phyloP scores from a whole-genome alignment of 352 stramenopile species.

The Phytophthora tentaculata region DNA sequence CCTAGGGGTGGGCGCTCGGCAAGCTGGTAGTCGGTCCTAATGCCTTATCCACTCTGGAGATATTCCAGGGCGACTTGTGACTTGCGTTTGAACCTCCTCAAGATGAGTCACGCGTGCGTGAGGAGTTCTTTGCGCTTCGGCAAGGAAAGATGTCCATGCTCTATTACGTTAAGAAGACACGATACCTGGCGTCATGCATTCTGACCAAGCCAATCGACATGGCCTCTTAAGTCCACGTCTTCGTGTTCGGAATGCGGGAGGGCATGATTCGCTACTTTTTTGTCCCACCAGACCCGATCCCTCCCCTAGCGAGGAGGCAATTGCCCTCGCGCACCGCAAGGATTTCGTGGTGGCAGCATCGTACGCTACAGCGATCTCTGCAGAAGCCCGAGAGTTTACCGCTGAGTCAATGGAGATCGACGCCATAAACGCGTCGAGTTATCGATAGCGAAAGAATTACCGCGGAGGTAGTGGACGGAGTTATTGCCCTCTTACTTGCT shows the following conservation, averaged over 20 bases:
- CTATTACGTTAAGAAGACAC: constrained; percentile 1
- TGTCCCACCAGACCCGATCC: constrained; percentile 5
- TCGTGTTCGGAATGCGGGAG: constrained; percentile 22
- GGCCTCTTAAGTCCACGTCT: constrained; percentile 19
- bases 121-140: constrained; percentile 10
- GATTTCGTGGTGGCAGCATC: too few species aligned
- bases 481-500: too few species aligned
- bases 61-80: too few species aligned
- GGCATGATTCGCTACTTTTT: constrained; percentile 5
- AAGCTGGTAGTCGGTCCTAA: too few species aligned
- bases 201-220: constrained; percentile 13
- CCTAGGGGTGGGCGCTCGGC: too few species aligned
- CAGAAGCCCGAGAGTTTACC: neutral
- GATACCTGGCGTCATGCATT: constrained; percentile 3
- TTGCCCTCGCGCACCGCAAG: too few species aligned
- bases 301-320: too few species aligned
- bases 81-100: constrained; percentile 1
- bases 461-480: too few species aligned
- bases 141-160: neutral
- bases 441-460: too few species aligned
- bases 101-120: neutral
- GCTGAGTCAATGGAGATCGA: constrained; percentile 29
- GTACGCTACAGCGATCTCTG: neutral
- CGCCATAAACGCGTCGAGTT: neutral
- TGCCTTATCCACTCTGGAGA: too few species aligned